A percentile compares a stretch with the other conserved stretches of the same genome.
Evolutionary conservation across 1,284 basidiomycete species (phyloP).

Genomic region (Polyporus tsugae): DNA sequence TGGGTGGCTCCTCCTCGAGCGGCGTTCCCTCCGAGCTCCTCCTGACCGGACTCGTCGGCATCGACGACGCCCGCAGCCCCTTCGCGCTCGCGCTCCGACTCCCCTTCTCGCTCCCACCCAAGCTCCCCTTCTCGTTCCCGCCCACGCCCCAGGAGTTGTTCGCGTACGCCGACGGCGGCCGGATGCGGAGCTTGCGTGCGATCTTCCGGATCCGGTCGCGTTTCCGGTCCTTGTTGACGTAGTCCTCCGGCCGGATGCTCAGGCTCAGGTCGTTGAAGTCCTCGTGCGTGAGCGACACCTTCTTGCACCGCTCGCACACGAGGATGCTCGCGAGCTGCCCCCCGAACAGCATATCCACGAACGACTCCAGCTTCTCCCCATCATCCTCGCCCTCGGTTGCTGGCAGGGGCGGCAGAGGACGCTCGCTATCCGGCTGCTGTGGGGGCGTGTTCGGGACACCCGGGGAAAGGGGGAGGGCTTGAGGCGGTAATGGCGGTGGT

Average conservation of each 20-base stretch:
- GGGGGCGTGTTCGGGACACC: background rate
- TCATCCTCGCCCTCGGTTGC: constrained; percentile 39
- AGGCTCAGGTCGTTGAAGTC: constrained; percentile 94
- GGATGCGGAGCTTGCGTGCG: constrained; percentile 64
- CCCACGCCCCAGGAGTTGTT: constrained; percentile 20
- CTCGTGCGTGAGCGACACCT: constrained; percentile 91
- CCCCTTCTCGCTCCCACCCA: constrained; percentile 20
- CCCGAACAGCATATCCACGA: constrained; percentile 90
- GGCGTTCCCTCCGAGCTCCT: constrained; percentile 36
- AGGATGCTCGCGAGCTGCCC: constrained; percentile 89
- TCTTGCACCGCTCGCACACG: constrained; percentile 93
- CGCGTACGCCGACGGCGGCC: constrained; percentile 34
- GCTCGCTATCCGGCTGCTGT: background rate
- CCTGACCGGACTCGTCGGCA: constrained; percentile 43
- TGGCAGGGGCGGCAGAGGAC: constrained; percentile 12
- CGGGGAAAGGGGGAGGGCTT: constrained; percentile 15
- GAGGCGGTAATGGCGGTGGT: constrained; percentile 18
- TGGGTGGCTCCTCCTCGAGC: constrained; percentile 36
- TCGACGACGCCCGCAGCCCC: constrained; percentile 40
- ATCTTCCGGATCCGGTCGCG: constrained; percentile 78
- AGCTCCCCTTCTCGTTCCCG: constrained; percentile 18
- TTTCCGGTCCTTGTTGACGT: constrained; percentile 66
- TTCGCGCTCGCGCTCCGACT: constrained; percentile 14
- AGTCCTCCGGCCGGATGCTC: constrained; percentile 84
- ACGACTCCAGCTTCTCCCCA: constrained; percentile 67